phyloP scores from a whole-genome alignment of 2,329 filamentous ascomycete species.

The Fusarium incarnatum region DNA sequence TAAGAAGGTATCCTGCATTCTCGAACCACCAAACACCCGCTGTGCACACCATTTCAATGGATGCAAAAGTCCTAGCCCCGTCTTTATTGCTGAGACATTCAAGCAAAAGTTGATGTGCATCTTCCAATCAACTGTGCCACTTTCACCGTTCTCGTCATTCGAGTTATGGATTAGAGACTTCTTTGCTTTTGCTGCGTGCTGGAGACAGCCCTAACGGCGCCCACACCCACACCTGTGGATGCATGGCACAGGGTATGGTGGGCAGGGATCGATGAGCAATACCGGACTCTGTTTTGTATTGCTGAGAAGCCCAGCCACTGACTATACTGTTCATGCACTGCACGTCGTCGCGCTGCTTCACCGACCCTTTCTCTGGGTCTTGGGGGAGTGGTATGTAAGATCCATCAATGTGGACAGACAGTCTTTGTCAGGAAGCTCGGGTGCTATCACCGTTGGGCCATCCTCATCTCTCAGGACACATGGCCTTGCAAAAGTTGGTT shows the following conservation, averaged over 20 bases:
- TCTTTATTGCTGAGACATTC: conserved; percentile 25
- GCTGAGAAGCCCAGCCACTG: conserved; percentile 46
- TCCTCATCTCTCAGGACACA: conserved; percentile 1
- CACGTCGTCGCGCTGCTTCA: conserved; percentile 49
- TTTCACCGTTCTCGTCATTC: conserved; percentile 44
- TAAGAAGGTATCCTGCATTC: background rate
- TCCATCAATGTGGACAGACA: conserved; percentile 36
- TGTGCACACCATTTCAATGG: conserved; percentile 16
- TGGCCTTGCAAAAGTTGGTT: background rate
- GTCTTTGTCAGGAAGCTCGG: conserved; percentile 24
- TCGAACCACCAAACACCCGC: conserved; percentile 5
- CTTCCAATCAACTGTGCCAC: conserved; percentile 43
- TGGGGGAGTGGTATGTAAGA: conserved; percentile 35
- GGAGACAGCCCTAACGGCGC: conserved; percentile 45
- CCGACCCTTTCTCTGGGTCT: conserved; percentile 46
- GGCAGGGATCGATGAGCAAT: conserved; percentile 36
- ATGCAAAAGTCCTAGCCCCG: conserved; percentile 16
- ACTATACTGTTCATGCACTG: conserved; percentile 52
- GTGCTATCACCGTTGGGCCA: conserved; percentile 23
- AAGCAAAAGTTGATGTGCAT: conserved; percentile 15
- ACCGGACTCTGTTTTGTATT: conserved; percentile 23
- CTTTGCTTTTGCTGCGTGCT: conserved; percentile 26
- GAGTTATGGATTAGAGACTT: conserved; percentile 18
- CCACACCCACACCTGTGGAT: conserved; percentile 42
- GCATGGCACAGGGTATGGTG: conserved; percentile 41